Evolutionary conservation across 169 alveolate genomes (phyloP), one percentile per base, ranked within the genome.

Genomic region (Plasmodium gallinaceum): DNA sequence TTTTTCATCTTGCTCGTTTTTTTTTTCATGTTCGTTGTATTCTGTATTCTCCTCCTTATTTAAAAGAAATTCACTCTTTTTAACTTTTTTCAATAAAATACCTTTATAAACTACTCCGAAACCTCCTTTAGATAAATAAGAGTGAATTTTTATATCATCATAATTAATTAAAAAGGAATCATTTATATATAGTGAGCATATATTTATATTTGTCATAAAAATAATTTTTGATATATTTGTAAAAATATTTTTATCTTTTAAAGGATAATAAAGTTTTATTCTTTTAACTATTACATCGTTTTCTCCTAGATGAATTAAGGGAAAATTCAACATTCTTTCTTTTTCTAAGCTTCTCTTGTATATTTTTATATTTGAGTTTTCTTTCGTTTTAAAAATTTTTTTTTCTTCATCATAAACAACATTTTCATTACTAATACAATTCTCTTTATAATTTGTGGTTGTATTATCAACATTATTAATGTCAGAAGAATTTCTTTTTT

Each of bases 21-120:
- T 12, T 70, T 32, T 16, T 22, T 46, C 66, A 12, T 10, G 5
- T 12, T 24, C 61, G 7, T 32, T 43, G 10, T 22, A 10, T 16
- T 39, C 39, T 6, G 10, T 26, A 60, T 16, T 58, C 0, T 62
- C 62, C 18, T 43, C 39, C 61, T 39, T 22, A 39, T 12, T 39
- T 1, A 16, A 18, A 16, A 24, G 20, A 14, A 65, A 20, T 7
- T 78, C 89, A 18, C 68, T 24, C 10, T 37, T 78, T 14, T 65
- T 64, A 0, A 78, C 52, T 18, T 83, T 83, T 42, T 52, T 83
- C 20, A 66, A 26, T 6, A 83, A 37, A 12, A 68, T 8, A 14
- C 91, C 91, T n/a, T 58, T 66, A 46, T 83, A 83, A 3, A 83
- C 91, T 16, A 70, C 91, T 7, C 91, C 91, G 68, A 83, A 83